Evolutionary conservation across 179 eudicot species (phyloP).

Genomic region (Silene coronaria): DNA sequence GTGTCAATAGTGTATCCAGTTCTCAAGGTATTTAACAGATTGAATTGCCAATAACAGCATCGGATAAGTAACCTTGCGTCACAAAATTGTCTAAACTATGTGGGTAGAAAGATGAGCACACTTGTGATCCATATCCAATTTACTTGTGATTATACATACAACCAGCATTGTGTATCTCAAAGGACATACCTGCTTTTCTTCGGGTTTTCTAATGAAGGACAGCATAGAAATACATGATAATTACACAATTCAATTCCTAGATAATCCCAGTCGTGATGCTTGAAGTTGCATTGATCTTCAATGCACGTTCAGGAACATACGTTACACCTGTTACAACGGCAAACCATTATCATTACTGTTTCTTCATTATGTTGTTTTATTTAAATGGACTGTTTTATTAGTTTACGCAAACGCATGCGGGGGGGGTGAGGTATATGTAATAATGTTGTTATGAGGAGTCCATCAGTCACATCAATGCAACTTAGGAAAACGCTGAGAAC

Average conservation of each 20-base stretch:
- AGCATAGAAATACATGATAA: conserved; percentile 19
- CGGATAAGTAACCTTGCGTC: conserved; percentile 8
- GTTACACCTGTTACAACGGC: conserved; percentile 30
- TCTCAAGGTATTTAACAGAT: conserved; percentile 15
- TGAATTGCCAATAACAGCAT: conserved; percentile 4
- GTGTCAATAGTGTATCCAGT: neutral
- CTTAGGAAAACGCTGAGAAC: neutral
- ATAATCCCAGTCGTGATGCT: conserved; percentile 64
- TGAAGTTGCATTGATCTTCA: conserved; percentile 81
- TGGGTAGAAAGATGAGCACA: conserved; percentile 19
- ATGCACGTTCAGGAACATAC: conserved; percentile 58
- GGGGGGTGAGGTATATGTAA: neutral
- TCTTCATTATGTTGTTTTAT: neutral
- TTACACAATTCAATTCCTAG: conserved; percentile 20
- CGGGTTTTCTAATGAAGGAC: conserved; percentile 8
- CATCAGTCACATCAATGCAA: neutral
- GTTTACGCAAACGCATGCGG: too few species aligned
- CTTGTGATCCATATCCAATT: conserved; percentile 12
- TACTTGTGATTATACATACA: neutral
- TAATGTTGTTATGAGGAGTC: too few species aligned
- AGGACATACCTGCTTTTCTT: conserved; percentile 5
- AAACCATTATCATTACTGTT: conserved; percentile 9
- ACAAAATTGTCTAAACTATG: conserved; percentile 13
- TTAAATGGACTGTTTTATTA: too few species aligned
- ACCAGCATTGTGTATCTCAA: conserved; percentile 9